A percentile compares a stretch with the other conserved stretches of the same genome.
These are phyloP conservation scores for Phyllosticta citrichinensis DNA, from an alignment of 2,329 filamentous ascomycete species.

Conservation along the genomic window DNA sequence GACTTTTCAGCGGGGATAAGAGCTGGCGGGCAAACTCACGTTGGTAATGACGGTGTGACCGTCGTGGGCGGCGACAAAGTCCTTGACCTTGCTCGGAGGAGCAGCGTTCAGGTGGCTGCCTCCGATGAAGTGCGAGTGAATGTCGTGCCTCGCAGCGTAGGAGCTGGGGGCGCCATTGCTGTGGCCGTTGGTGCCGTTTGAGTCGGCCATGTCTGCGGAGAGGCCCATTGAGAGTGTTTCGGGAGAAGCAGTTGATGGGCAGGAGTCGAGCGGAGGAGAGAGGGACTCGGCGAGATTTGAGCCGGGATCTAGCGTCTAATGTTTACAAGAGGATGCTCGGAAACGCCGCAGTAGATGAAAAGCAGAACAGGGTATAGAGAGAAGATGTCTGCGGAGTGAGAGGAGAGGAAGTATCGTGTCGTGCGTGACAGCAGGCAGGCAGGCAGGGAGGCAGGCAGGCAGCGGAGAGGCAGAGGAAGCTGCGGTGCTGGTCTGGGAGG, in stretches of 20 bases:
- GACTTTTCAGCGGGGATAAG: neutral
- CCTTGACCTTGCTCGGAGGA: conserved; percentile 78
- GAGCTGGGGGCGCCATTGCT: conserved; percentile 49
- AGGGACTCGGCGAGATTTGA: neutral
- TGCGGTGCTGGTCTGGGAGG: neutral
- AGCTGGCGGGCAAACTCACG: conserved; percentile 47
- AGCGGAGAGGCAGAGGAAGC: neutral
- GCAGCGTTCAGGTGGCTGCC: conserved; percentile 81
- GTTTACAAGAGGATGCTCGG: neutral
- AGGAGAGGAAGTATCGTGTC: neutral
- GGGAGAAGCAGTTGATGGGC: neutral
- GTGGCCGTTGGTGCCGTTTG: conserved; percentile 13
- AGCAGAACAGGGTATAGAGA: neutral
- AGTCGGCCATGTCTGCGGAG: conserved; percentile 2
- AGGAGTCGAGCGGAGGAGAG: neutral
- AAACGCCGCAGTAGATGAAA: neutral
- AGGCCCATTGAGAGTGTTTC: conserved; percentile 1
- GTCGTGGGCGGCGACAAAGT: conserved; percentile 82
- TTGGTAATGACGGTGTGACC: conserved; percentile 98
- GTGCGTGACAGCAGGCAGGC: neutral
- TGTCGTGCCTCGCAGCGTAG: conserved; percentile 69
- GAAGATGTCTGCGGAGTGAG: neutral
- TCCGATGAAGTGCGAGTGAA: conserved; percentile 92
- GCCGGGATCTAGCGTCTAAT: neutral
- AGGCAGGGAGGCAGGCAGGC: too few relatives aligned